These are phyloP conservation scores for Pseudogymnoascus sp. DNA, from an alignment of 2,329 filamentous ascomycete species.

Conservation along the genomic window DNA sequence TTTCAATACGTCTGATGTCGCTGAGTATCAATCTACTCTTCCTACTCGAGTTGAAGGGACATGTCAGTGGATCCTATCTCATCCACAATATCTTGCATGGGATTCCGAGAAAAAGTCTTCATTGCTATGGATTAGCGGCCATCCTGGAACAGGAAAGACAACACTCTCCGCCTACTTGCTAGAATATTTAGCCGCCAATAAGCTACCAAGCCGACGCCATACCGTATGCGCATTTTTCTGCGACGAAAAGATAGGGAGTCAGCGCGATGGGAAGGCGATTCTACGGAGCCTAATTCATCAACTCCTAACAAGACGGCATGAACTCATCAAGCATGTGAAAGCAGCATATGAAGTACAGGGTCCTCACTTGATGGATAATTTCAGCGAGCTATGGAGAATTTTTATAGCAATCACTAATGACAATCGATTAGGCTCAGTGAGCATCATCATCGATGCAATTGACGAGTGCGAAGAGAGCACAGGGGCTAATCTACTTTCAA, in stretches of 20 bases:
- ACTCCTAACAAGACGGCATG: conserved; percentile 28
- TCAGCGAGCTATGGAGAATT: conserved; percentile 31
- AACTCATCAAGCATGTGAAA: conserved; percentile 30
- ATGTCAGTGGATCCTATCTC: conserved; percentile 32
- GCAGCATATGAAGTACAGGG: conserved; percentile 28
- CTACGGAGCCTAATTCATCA: conserved; percentile 33
- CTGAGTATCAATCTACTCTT: conserved; percentile 28
- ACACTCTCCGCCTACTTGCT: conserved; percentile 31
- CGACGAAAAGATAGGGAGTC: conserved; percentile 31
- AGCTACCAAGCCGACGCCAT: no score
- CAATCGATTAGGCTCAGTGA: conserved; percentile 24
- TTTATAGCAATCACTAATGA: conserved; percentile 30
- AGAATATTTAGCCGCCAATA: conserved; percentile 17
- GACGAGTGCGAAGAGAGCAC: conserved; percentile 33
- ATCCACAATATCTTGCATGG: conserved; percentile 29
- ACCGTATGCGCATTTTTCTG: conserved; percentile 30
- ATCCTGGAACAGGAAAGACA: conserved; percentile 35
- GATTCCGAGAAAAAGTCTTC: conserved; percentile 23
- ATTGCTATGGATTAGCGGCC: conserved; percentile 33
- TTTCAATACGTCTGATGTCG: conserved; percentile 15
- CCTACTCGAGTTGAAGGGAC: conserved; percentile 30
- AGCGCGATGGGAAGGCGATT: conserved; percentile 32
- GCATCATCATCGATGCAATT: conserved; percentile 33
- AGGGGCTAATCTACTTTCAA: conserved; percentile 9
- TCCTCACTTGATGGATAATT: conserved; percentile 28